These are phyloP conservation scores for Ogataea zsoltii DNA, from an alignment of 805 yeast genomes.

Conservation along the genomic window DNA sequence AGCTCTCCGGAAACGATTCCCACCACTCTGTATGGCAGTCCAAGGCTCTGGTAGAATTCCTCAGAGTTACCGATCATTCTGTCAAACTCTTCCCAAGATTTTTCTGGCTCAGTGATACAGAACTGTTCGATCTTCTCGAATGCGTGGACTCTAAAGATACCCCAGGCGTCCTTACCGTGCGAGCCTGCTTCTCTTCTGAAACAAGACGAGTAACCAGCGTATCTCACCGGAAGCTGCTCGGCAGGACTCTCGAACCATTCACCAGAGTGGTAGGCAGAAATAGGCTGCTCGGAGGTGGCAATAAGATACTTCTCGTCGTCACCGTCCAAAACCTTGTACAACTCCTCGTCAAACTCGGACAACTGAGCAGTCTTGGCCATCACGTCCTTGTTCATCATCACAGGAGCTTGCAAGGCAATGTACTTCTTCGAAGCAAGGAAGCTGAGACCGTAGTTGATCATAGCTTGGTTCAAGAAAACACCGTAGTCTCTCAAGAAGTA, in stretches of 20 bases:
- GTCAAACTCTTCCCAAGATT: slow-evolving; percentile 97
- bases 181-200: slow-evolving; percentile 99
- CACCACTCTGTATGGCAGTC: slow-evolving; percentile 94
- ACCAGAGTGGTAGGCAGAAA: slow-evolving; percentile 93
- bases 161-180: slow-evolving; percentile 99
- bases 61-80: slow-evolving; percentile 90
- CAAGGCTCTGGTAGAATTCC: slow-evolving; percentile 88
- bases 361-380: slow-evolving; percentile 99
- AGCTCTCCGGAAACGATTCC: slow-evolving; percentile 98
- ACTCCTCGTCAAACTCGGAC: slow-evolving; percentile 96
- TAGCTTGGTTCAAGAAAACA: slow-evolving; percentile 96
- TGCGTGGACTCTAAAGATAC: slow-evolving; percentile 98
- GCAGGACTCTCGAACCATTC: slow-evolving; percentile 99
- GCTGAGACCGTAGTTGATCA: slow-evolving; percentile 91
- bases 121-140: slow-evolving; percentile 98
- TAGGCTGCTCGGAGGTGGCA: slow-evolving; percentile 99
- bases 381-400: slow-evolving; percentile 99
- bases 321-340: slow-evolving; percentile 95
- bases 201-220: slow-evolving; percentile 98
- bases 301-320: slow-evolving; percentile 96
- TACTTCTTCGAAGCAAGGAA: slow-evolving; percentile 76
- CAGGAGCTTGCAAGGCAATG: slow-evolving; percentile 95
- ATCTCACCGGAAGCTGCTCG: slow-evolving; percentile 94
- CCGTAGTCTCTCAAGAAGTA: slow-evolving; percentile 93
- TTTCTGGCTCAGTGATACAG: slow-evolving; percentile 93